Conservation (phyloP, 2,329 filamentous ascomycete genomes). For the Colletotrichum sp. region DNA sequence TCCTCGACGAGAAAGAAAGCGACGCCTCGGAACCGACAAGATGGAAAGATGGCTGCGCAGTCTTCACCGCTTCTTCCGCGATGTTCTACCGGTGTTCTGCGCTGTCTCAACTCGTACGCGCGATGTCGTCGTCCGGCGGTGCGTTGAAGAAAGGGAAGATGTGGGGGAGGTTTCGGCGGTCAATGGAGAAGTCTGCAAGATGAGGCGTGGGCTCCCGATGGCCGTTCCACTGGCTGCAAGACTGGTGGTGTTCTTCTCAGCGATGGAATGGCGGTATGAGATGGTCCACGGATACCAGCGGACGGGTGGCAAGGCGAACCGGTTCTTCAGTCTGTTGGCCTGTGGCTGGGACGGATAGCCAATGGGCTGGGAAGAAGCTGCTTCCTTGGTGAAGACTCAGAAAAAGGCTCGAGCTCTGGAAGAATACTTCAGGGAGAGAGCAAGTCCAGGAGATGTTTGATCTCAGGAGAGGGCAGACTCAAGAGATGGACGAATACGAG, state of each 20-base stretch:
- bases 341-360: neutral
- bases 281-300: constrained; percentile 12
- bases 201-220: constrained; percentile 7
- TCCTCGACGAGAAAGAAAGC: neutral
- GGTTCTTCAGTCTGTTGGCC: neutral
- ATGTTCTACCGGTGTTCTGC: neutral
- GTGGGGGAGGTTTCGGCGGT: constrained; percentile 3
- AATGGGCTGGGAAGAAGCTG: neutral
- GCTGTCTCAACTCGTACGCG: constrained; percentile 10
- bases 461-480: neutral
- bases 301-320: constrained; percentile 18
- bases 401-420: constrained; percentile 2
- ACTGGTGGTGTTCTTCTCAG: neutral
- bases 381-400: neutral
- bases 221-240: constrained; percentile 7
- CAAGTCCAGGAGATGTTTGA: neutral
- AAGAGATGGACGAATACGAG: neutral
- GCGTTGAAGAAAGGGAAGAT: neutral
- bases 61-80: constrained; percentile 9
- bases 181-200: constrained; percentile 13
- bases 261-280: constrained; percentile 14
- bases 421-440: neutral
- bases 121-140: constrained; percentile 19
- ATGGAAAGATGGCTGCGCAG: neutral
- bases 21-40: neutral